Base-by-base conservation (phyloP, 1,139 yeast species). In the Yamadazyma dushanensis region DNA sequence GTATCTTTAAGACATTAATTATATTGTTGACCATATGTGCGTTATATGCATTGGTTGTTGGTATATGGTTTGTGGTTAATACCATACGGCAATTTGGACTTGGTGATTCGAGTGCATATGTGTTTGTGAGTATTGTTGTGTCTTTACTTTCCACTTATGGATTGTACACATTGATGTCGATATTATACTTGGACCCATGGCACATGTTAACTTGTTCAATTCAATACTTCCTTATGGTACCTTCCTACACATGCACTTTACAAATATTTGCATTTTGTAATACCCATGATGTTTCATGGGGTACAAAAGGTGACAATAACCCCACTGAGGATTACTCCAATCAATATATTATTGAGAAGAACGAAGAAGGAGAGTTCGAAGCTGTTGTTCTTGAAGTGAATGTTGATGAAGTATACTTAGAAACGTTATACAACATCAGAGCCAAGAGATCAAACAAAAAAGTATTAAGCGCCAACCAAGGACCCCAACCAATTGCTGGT, bases 201-300 rank as follows among this genome's bases (percentile, higher is more conserved):
- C 97, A 89, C 55, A 78, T 89, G 59, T 31, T 89, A 34, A 83
- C 96, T 1, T 88, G 95, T 32, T 80, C 94, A 0, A 44, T 81
- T 9, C 97, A 89, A 60, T 89, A 89, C 66, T 87, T 89, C 63
- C 59, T 88, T 53, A 76, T 90, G 72, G 71, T 89, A 37, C 97
- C 97, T n/a, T 82, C 92, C 1, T 89, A 87, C 57, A 83, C 94
- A 3, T 87, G 96, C 62, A 84, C 96, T 1, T 68, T 89, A 43
- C 97, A 89, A 60, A 87, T 89, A 39, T 89, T 87, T 64, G 96
- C 97, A 1, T 87, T 88, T 59, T 89, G 97, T 64, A 89, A 89
- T 56, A 32, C 36, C 13, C 96, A 89, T 63, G 96, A 89, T 68
- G 95, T 89, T 35, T 84, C 96, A 0, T 90, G 97, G 97, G 97